Evolutionary conservation across 2,329 filamentous ascomycete species (phyloP).

Genomic region (Botrytis aclada): DNA sequence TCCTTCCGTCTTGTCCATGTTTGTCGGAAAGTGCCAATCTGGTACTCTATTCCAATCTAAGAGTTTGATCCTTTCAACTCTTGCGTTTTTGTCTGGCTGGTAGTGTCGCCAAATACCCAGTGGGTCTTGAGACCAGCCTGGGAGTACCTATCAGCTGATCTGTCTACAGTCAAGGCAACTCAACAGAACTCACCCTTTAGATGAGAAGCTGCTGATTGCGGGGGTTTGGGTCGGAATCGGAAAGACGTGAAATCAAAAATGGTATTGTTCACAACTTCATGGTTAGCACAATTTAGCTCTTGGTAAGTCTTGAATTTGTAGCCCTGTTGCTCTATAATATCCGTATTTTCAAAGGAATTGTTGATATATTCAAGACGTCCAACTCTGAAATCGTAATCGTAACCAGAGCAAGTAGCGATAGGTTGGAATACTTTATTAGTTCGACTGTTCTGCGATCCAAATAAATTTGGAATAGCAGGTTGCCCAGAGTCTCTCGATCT

Average conservation of each 20-base stretch:
- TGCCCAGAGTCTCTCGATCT: conserved; percentile 1
- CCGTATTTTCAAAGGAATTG: not conserved
- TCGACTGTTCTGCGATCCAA: not conserved
- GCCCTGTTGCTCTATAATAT: not conserved
- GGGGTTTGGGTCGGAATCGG: not conserved
- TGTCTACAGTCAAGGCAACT: not conserved
- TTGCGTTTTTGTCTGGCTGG: not conserved
- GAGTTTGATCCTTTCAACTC: not conserved
- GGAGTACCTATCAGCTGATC: conserved; percentile 9
- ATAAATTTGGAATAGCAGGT: not conserved
- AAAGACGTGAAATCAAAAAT: not conserved
- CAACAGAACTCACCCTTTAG: not conserved
- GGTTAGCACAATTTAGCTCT: not conserved
- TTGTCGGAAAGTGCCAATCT: not conserved
- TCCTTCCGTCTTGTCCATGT: conserved; percentile 41
- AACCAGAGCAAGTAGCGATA: not conserved
- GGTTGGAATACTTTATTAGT: not conserved
- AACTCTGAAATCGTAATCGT: not conserved
- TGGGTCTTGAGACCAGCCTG: not conserved
- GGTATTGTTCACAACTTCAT: not conserved
- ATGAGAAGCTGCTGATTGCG: not conserved
- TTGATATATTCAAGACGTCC: not conserved
- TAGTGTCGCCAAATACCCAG: not conserved
- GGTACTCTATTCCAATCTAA: not conserved
- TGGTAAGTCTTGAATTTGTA: not conserved